phyloP scores from a whole-genome alignment of 768 basidiomycete species.

The Macrolepiota dolichaula region DNA sequence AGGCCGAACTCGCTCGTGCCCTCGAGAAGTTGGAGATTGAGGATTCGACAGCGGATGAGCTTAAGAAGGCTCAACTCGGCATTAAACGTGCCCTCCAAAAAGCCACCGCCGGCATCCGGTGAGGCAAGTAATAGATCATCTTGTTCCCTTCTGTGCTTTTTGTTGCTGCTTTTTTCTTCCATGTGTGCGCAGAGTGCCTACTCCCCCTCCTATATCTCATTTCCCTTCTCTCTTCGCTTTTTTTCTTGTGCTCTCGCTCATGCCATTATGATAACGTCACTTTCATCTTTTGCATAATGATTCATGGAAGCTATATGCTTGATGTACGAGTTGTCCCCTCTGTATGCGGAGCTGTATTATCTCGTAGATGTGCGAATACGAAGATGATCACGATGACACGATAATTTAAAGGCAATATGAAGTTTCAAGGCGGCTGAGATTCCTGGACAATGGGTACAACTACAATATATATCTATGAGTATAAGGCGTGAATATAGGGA shows the following conservation, averaged over 20 bases:
- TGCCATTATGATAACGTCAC: conserved; percentile 26
- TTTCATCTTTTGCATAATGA: conserved; percentile 20
- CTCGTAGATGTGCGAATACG: conserved; percentile 2
- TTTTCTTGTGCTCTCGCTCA: conserved; percentile 18
- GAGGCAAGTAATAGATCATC: conserved; percentile 26
- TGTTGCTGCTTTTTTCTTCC: conserved; percentile 2
- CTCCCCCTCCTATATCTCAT: conserved; percentile 17
- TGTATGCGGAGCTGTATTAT: conserved; percentile 7
- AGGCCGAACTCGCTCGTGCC: conserved; percentile 96
- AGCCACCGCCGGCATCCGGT: conserved; percentile 89
- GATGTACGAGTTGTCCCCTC: not conserved
- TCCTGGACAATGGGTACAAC: not conserved
- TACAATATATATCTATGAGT: not conserved
- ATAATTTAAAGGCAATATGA: not conserved
- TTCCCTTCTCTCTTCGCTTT: conserved; percentile 18
- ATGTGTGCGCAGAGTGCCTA: conserved; percentile 21
- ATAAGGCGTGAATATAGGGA: not conserved
- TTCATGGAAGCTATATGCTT: conserved; percentile 7
- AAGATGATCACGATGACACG: conserved; percentile 4
- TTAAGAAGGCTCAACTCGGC: conserved; percentile 91
- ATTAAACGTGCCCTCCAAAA: conserved; percentile 98
- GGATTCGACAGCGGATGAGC: conserved; percentile 89
- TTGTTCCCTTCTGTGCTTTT: not conserved
- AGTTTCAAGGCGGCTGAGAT: no score
- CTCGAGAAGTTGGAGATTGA: conserved; percentile 99